A percentile compares a stretch with the other conserved stretches of the same genome.
phyloP scores from a whole-genome alignment of 148 eudicot genomes.

The Agrostemma githago region DNA sequence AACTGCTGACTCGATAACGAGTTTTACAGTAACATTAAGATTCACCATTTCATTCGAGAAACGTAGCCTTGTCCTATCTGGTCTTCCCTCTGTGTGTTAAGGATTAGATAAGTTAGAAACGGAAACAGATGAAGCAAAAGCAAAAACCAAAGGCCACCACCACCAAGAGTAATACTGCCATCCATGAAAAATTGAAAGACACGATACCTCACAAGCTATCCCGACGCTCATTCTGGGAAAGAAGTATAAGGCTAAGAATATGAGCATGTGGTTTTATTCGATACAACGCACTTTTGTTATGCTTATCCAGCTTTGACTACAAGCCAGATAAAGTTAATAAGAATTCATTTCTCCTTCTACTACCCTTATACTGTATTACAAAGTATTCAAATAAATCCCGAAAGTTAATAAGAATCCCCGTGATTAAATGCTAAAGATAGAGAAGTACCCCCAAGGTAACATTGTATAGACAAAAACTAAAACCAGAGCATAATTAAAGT shows the following conservation, averaged over 20 bases:
- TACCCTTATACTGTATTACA: neutral
- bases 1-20: slow-evolving; percentile 87
- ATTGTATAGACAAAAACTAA: neutral
- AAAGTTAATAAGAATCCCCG: neutral
- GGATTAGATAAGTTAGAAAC: neutral
- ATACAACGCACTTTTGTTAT: too few species aligned
- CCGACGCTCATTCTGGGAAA: too few species aligned
- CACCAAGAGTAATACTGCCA: neutral
- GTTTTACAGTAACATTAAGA: slow-evolving; percentile 91
- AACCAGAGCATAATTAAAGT: neutral
- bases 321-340: too few species aligned
- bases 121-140: neutral
- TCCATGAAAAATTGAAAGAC: neutral
- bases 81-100: slow-evolving; percentile 80
- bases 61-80: slow-evolving; percentile 81
- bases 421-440: neutral
- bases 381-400: neutral
- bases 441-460: slow-evolving; percentile 9
- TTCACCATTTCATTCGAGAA: slow-evolving; percentile 89
- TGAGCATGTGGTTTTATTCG: too few species aligned
- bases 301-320: too few species aligned
- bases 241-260: too few species aligned
- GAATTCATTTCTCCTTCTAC: too few species aligned
- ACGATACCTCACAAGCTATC: too few species aligned
- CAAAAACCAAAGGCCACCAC: too few species aligned